Conservation (phyloP, 441 rosid genomes). For the Mallotus japonicus region DNA sequence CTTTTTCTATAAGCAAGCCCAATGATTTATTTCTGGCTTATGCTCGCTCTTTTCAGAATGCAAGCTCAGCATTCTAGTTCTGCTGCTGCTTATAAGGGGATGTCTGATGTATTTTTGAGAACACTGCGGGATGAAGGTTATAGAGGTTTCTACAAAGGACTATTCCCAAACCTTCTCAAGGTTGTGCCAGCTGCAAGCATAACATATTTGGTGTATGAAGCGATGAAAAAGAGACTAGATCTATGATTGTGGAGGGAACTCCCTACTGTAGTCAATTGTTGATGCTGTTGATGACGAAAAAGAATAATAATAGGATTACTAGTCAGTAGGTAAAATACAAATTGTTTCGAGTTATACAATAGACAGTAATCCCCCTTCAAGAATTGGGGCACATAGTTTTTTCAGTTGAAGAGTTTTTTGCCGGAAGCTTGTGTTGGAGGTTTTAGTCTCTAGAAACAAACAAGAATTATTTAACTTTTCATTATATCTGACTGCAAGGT, state of each 20-base stretch:
- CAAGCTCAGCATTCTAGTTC: constrained; percentile 63
- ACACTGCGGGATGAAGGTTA: constrained; percentile 60
- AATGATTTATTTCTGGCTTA: background rate
- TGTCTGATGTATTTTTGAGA: constrained; percentile 72
- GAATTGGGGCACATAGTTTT: constrained; percentile 38
- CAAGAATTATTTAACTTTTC: constrained; percentile 16
- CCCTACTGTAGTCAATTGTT: background rate
- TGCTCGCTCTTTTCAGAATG: constrained; percentile 43
- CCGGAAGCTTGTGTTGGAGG: constrained; percentile 22
- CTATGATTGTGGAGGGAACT: constrained; percentile 29
- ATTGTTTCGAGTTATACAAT: constrained; percentile 35
- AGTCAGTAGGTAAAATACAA: constrained; percentile 32
- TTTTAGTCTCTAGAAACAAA: constrained; percentile 21
- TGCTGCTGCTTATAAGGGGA: constrained; percentile 49
- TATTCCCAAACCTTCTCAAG: constrained; percentile 71
- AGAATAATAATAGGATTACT: constrained; percentile 23
- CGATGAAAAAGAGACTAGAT: constrained; percentile 73
- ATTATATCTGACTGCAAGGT: constrained; percentile 22
- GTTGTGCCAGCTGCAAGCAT: constrained; percentile 86
- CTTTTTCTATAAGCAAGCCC: background rate
- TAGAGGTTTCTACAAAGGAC: constrained; percentile 81
- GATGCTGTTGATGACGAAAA: constrained; percentile 30
- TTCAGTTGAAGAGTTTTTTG: constrained; percentile 26
- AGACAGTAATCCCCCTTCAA: constrained; percentile 32
- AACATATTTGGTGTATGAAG: constrained; percentile 77